phyloP scores from a whole-genome alignment of 805 yeast genomes.

The Pichia eremophila region DNA sequence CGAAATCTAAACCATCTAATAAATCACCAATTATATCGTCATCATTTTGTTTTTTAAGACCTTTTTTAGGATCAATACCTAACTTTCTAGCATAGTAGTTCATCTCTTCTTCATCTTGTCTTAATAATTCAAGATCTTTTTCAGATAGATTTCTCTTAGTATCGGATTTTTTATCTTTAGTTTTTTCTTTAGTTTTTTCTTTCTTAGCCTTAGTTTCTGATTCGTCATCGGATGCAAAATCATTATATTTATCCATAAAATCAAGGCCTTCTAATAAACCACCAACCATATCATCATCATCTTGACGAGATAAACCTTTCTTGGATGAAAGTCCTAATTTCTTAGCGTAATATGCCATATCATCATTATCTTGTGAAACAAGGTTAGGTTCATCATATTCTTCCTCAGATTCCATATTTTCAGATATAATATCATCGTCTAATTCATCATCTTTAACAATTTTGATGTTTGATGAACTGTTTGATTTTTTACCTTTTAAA shows the following conservation, averaged over 20 bases:
- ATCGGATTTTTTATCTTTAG: constrained; percentile 1
- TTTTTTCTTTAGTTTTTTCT: neutral
- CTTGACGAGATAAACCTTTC: constrained; percentile 38
- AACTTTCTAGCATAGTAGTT: constrained; percentile 75
- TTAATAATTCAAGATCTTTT: constrained; percentile 38
- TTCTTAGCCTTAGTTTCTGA: constrained; percentile 5
- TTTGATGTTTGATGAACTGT: constrained; percentile 12
- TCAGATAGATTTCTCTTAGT: constrained; percentile 22
- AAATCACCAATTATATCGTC: constrained; percentile 76
- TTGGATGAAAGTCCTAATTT: constrained; percentile 61
- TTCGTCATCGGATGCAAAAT: constrained; percentile 10
- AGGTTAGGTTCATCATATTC: constrained; percentile 10
- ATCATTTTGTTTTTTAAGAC: constrained; percentile 45
- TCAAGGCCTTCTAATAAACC: constrained; percentile 72
- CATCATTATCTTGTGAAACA: constrained; percentile 49
- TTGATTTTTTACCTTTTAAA: constrained; percentile 24
- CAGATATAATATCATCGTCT: constrained; percentile 9
- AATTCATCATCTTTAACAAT: constrained; percentile 17
- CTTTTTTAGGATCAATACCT: constrained; percentile 52
- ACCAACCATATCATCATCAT: constrained; percentile 69
- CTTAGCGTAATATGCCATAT: constrained; percentile 74
- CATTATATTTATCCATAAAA: constrained; percentile 20
- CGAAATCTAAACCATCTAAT: constrained; percentile 61
- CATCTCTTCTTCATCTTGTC: constrained; percentile 69
- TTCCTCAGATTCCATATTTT: constrained; percentile 4